A percentile compares a stretch with the other conserved stretches of the same genome.
phyloP scores from a whole-genome alignment of 1,139 yeast genomes.

The Wickerhamomyces sp. region DNA sequence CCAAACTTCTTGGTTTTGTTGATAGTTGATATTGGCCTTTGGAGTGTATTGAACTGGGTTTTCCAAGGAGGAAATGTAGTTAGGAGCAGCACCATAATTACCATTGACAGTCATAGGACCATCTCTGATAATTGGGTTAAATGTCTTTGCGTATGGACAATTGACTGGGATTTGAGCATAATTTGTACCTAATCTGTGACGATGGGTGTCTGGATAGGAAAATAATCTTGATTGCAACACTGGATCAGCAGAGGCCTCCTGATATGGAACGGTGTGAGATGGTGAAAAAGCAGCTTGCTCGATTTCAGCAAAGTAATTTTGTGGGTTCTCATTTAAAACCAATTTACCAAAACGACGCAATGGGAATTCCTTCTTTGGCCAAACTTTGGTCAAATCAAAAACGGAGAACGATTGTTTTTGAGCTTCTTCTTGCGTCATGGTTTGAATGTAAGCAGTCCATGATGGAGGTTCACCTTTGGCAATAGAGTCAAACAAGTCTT shows the following conservation, averaged over 20 bases:
- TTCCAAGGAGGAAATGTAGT: conserved; percentile 53
- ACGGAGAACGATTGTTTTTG: conserved; percentile 57
- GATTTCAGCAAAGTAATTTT: conserved; percentile 52
- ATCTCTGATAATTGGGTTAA: conserved; percentile 77
- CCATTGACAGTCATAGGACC: conserved; percentile 83
- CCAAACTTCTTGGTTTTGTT: conserved; percentile 80
- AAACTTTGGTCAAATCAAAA: conserved; percentile 61
- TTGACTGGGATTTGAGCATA: conserved; percentile 67
- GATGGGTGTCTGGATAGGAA: conserved; percentile 57
- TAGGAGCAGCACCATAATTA: conserved; percentile 82
- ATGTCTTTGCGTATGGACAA: conserved; percentile 45
- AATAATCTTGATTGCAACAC: conserved; percentile 54
- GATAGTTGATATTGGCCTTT: conserved; percentile 30
- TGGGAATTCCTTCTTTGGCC: conserved; percentile 58
- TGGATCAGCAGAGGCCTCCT: conserved; percentile 57
- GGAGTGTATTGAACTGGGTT: conserved; percentile 46
- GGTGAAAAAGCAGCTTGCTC: conserved; percentile 61
- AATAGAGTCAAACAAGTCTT: conserved; percentile 58
- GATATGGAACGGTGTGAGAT: conserved; percentile 53
- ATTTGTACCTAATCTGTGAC: conserved; percentile 57
- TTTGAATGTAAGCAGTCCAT: conserved; percentile 62
- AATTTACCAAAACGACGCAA: conserved; percentile 53
- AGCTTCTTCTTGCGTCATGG: conserved; percentile 65
- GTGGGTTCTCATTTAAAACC: conserved; percentile 50
- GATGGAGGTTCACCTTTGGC: conserved; percentile 55